A percentile compares a stretch with the other conserved stretches of the same genome.
phyloP scores from a whole-genome alignment of 495 filamentous ascomycete species.

The Penicillium subrubescens region DNA sequence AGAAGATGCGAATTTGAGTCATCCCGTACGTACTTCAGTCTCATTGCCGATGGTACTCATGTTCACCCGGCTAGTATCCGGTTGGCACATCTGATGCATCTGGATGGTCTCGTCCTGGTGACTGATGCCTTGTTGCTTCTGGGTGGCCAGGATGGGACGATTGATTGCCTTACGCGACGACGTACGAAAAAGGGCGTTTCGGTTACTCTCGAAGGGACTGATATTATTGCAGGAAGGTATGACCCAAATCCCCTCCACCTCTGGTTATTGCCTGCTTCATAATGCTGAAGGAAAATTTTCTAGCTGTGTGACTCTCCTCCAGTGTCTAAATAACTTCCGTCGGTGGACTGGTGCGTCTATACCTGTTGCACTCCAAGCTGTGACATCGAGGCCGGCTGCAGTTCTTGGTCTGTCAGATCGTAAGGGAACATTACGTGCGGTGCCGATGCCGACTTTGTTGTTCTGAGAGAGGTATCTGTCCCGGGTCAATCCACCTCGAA shows the following conservation, averaged over 20 bases:
- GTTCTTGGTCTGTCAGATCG: slow-evolving; percentile 54
- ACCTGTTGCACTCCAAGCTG: slow-evolving; percentile 57
- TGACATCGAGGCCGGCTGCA: slow-evolving; percentile 67
- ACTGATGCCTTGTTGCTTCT: slow-evolving; percentile 52
- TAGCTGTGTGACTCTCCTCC: slow-evolving; percentile 60
- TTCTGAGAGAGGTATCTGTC: slow-evolving; percentile 49
- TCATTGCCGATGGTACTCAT: slow-evolving; percentile 55
- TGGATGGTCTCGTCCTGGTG: slow-evolving; percentile 46
- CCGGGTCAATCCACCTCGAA: slow-evolving; percentile 22
- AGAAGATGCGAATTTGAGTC: too few species aligned
- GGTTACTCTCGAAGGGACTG: slow-evolving; percentile 58
- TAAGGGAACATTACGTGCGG: slow-evolving; percentile 61
- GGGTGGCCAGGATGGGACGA: slow-evolving; percentile 65
- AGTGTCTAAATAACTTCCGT: slow-evolving; percentile 70
- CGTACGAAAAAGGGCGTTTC: slow-evolving; percentile 60
- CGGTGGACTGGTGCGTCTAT: slow-evolving; percentile 60
- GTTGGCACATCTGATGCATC: slow-evolving; percentile 45
- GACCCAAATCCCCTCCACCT: not conserved
- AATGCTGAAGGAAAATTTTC: not conserved
- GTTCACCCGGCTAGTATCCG: slow-evolving; percentile 49
- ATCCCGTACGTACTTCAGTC: slow-evolving; percentile 48
- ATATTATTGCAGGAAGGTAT: slow-evolving; percentile 64
- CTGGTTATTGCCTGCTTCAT: too few species aligned
- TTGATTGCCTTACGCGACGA: slow-evolving; percentile 65
- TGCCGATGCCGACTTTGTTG: slow-evolving; percentile 73